Base-by-base conservation (phyloP, 768 basidiomycete genomes). In the Termitomyces sp. region DNA sequence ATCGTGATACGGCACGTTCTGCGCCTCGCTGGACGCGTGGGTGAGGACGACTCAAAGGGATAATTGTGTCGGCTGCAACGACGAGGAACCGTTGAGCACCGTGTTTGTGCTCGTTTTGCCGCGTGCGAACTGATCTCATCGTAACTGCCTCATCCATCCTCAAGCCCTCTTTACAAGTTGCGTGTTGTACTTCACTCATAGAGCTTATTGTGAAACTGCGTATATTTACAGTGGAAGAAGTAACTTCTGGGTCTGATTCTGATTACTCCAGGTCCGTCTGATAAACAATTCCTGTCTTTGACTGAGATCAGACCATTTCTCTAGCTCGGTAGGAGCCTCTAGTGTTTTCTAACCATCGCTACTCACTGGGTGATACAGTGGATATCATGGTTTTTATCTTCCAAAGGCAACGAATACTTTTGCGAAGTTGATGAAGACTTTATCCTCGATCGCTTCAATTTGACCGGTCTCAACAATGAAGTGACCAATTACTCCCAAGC, bases 351-450 rank as follows among this genome's bases (percentile, higher is more conserved):
- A 9, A 56, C 20, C 12, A 24, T 53, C 36, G 9, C 39, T 59
- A 33, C 63, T 62, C 53, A 59, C 35, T 28, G 32, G 57, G 60
- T 53, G 33, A 56, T 45, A n/a, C 65, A 96, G 93, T 98, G 95
- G 95, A 96, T 96, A 67, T 94, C 94, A 4, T 98, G 95, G 95
- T 97, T 98, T 70, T 80, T 98, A 6, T 92, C 93, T 22, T 95
- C 94, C 20, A 97, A 97, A 73, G 96, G 97, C 60, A 98, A 99
- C 73, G 97, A 99, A 78, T 99, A 99, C 79, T 98, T 98, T 70
- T 97, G 96, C 74, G 96, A 98, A 79, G 94, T 98, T 63, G 97
- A 98, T 72, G 97, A 98, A 71, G 96, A 98, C 75, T 98, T 98
- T 74, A 98, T 99, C 69, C 83, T 97, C 59, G 96, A 98, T 77